phyloP scores from a whole-genome alignment of 768 basidiomycete genomes.

The Tubosaeta sp. region DNA sequence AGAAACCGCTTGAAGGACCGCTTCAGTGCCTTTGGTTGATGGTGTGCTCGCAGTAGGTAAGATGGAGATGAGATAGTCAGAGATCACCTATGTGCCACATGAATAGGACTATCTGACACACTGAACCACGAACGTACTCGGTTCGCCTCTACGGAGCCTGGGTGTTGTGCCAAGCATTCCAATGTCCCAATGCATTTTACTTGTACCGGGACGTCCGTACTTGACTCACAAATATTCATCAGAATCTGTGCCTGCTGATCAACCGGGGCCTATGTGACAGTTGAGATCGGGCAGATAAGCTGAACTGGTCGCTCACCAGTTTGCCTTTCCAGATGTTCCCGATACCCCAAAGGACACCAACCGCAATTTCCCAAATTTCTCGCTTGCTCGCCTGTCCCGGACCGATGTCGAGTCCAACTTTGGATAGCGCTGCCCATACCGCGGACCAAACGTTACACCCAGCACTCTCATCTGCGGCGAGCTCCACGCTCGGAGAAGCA shows the following conservation, averaged over 20 bases:
- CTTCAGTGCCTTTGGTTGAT: conserved; percentile 53
- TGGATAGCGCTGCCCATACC: conserved; percentile 58
- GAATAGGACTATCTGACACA: background rate
- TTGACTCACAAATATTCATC: conserved; percentile 59
- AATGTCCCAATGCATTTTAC: conserved; percentile 85
- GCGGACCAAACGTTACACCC: conserved; percentile 59
- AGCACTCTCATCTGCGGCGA: conserved; percentile 42
- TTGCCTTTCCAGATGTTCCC: conserved; percentile 68
- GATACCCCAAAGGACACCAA: conserved; percentile 88
- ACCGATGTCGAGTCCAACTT: conserved; percentile 55
- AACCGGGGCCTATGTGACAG: conserved; percentile 43
- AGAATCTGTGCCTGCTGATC: conserved; percentile 61
- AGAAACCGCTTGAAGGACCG: conserved; percentile 72
- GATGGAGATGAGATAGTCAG: conserved; percentile 62
- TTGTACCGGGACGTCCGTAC: conserved; percentile 49
- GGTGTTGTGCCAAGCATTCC: conserved; percentile 75
- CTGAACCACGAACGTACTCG: conserved; percentile 27
- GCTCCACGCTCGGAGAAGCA: conserved; percentile 38
- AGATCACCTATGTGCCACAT: conserved; percentile 46
- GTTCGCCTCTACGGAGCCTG: conserved; percentile 56
- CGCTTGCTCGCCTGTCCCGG: conserved; percentile 63
- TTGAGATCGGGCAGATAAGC: conserved; percentile 6
- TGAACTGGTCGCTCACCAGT: conserved; percentile 42
- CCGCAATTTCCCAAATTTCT: conserved; percentile 75
- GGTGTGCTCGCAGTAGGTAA: conserved; percentile 42